Base-by-base conservation (phyloP, 1,284 basidiomycete genomes). In the Apiotrichum sp. region DNA sequence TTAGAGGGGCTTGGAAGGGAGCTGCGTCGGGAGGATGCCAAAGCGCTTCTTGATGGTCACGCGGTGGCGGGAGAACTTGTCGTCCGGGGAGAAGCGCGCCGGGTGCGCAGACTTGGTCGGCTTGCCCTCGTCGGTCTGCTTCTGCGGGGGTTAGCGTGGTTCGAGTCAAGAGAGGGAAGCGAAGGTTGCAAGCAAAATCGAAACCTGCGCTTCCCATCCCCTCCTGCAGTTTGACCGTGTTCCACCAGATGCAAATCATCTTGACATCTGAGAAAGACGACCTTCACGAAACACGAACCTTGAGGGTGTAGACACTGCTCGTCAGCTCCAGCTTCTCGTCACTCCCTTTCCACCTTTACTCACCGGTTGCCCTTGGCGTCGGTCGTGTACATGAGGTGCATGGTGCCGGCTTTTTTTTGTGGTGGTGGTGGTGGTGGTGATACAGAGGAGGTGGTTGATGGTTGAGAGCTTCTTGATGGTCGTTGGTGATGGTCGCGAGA, bases 21-120 rank as follows among this genome's bases (percentile, higher is more conserved):
- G 81, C 73, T 96, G 91, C 29, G 93, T 93, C 61, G 85, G 84
- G 62, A 97, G 83, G 59, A 93, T 84, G 61, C 84, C 84, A 71
- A 86, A 88, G 85, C 92, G 84, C 79, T 89, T 91, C 81, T 96
- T 96, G 73, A 96, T 87, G 4, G 90, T 93, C 56, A 96, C 89
- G 61, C 93, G 86, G 74, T 97, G 93, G 60, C 90, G 83, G 62
- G 92, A 93, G 79, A 93, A 97, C 80, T 96, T 96, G 83, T 96
- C 93, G 75, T 97, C 93, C 14, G 93, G 93, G 33, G 93, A 96
- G 79, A 96, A 96, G 40, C 92, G 89, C 39, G 92, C 92, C 76
- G 92, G 93, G 77, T 97, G 93, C 9, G 93, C 93, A 59, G 89
- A 93, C 78, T 91, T 93, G 48, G 90, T 90, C 62, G 89, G 83